Base-by-base conservation (phyloP, 805 yeast genomes). In the Saccharomycopsis sp. region DNA sequence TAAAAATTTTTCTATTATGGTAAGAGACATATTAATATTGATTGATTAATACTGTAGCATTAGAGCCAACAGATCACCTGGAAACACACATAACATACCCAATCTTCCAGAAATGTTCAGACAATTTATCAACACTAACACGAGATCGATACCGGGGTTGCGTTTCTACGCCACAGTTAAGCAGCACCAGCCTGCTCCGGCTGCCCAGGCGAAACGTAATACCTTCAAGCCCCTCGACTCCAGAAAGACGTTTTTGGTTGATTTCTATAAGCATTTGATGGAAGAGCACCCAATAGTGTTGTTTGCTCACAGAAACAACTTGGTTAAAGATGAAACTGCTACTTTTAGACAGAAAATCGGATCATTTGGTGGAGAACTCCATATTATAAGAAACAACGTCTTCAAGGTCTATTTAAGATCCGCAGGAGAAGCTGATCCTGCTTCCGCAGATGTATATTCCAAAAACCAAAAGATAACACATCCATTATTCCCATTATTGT, bases 211-310 rank as follows among this genome's bases (percentile, higher is more conserved):
- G 19, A 34, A 15, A 24, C 68, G 84, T 64, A 67, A 72, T 55
- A 82, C 92, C 8, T 74, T 79, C 57, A 92, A 92, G 70, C 83
- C 83, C 17, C 67, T 76, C 52, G 79, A 78, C 47, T 84, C 93
- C 2, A 83, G 97, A 74, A 93, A 93, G 75, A 91, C 97, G 0
- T 91, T 83, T 65, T 76, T 93, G 63, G 77, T 93, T 62, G 97
- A 93, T 71, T 76, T 81, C 64, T 93, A 93, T 76, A 82, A 89
- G 61, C 73, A 85, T 62, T 70, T 90, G 62, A 78, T 90, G 73
- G 84, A 85, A 58, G 75, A 72, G 29, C 83, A 83, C 69, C 84
- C 89, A 44, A 83, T 92, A 52, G 76, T 92, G 14, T 77, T 93
- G 57, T 84, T 89, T 64, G 81, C 85, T 3, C 99, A 94, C 73